Conservation (phyloP, 2,329 filamentous ascomycete genomes). For the Moelleriella libera region DNA sequence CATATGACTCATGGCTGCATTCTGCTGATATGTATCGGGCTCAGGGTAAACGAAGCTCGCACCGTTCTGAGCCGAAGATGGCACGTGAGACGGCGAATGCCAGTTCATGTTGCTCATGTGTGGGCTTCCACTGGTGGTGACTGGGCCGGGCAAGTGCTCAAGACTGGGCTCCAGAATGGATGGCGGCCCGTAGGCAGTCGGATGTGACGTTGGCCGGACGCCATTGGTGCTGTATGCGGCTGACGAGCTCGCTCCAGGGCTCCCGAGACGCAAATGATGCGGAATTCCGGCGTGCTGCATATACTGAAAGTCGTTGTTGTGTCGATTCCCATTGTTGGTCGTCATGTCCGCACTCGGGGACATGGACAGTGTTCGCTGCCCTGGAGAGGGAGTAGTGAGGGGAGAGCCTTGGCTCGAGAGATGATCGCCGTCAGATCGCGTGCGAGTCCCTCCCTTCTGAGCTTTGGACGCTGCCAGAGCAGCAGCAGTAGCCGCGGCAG, state of each 20-base stretch:
- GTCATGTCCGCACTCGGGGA: constrained; percentile 66
- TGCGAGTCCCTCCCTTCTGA: constrained; percentile 24
- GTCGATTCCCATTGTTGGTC: constrained; percentile 53
- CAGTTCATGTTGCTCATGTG: constrained; percentile 73
- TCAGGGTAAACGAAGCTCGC: constrained; percentile 70
- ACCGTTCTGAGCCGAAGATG: constrained; percentile 54
- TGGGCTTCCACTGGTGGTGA: constrained; percentile 50
- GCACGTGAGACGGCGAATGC: constrained; percentile 70
- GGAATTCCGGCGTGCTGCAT: constrained; percentile 64
- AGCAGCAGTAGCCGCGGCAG: constrained; percentile 75
- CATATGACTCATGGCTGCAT: constrained; percentile 48
- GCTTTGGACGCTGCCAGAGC: constrained; percentile 50
- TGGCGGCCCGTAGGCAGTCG: constrained; percentile 67
- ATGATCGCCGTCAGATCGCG: constrained; percentile 56
- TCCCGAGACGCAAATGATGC: constrained; percentile 64
- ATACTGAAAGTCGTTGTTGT: constrained; percentile 53
- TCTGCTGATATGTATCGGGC: constrained; percentile 55
- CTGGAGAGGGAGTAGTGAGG: constrained; percentile 68
- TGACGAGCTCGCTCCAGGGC: constrained; percentile 54
- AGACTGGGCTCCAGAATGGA: constrained; percentile 75
- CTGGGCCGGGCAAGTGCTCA: constrained; percentile 52
- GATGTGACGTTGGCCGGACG: constrained; percentile 71
- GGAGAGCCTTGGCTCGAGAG: constrained; percentile 61
- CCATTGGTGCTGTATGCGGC: constrained; percentile 30
- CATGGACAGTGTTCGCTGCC: constrained; percentile 64